These are phyloP conservation scores for Allodekkera sacchari DNA, from an alignment of 805 yeast genomes.

Conservation along the genomic window DNA sequence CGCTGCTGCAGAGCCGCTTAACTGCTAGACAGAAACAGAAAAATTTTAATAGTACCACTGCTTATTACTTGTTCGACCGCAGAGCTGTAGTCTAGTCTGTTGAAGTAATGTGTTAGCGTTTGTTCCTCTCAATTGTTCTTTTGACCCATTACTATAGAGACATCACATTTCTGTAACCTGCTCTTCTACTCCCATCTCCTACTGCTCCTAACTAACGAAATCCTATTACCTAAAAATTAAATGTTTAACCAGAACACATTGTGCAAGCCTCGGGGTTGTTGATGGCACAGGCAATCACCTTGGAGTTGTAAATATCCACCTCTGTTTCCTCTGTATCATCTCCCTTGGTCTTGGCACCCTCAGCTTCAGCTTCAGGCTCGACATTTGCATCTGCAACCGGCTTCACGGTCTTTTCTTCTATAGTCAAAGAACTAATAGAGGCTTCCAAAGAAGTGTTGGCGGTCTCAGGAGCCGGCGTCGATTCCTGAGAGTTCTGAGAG, in stretches of 20 bases:
- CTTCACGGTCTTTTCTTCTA: constrained; percentile 17
- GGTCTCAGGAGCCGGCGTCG: constrained; percentile 38
- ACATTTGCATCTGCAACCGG: constrained; percentile 5
- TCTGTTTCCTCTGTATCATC: constrained; percentile 11
- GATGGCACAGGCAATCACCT: constrained; percentile 94
- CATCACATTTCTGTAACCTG: too few relatives aligned
- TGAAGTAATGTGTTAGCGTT: too few relatives aligned
- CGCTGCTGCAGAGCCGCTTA: too few relatives aligned
- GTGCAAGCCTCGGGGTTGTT: constrained; percentile 96
- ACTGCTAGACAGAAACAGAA: too few relatives aligned
- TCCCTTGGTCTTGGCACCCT: constrained; percentile 8
- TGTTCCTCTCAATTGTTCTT: too few relatives aligned
- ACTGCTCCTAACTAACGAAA: too few relatives aligned
- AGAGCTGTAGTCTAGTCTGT: too few relatives aligned
- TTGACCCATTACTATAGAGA: too few relatives aligned
- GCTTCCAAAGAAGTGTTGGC: constrained; percentile 33
- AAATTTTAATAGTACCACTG: too few relatives aligned
- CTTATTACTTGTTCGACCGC: too few relatives aligned
- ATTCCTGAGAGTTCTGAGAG: constrained; percentile 25
- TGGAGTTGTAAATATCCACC: constrained; percentile 78
- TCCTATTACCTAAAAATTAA: too few relatives aligned
- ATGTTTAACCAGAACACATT: constrained; percentile 94
- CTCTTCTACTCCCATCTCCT: too few relatives aligned
- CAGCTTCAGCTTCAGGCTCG: constrained; percentile 3
- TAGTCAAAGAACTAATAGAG: constrained; percentile 37